Evolutionary conservation across 2,329 filamentous ascomycete genomes (phyloP), one percentile per base, ranked within the genome.

Genomic region (Fusarium sp.): DNA sequence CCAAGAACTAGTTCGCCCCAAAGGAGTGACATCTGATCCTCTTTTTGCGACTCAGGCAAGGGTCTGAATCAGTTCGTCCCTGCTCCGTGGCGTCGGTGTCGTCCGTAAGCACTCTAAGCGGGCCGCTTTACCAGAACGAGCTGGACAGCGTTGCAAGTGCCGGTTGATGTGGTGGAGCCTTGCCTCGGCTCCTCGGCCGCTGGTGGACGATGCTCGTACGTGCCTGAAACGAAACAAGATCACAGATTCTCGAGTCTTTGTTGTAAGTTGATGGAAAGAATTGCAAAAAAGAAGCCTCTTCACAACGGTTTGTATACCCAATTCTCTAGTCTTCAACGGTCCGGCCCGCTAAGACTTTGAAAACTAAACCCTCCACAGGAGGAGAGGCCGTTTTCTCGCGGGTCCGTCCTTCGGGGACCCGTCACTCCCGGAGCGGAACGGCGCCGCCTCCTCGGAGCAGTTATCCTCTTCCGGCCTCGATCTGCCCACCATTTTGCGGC

Each of bases 361-460:
- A 40, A 47, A 67, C 72, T 68, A 50, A 63, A 31, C 69, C 25
- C 38, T 45, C 6, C 42, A 38, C 18, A 11, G 38, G 58, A 47
- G 31, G n/a, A 29, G 35, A 29, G 35, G 11, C 57, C 16, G 22
- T 61, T 38, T 29, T 29, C 16, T 18, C 40, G 20, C 25, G 29
- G 45, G 31, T 54, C 60, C 60, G 52, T 67, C 45, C 31, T 14
- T 42, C 29, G 25, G 31, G 27, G n/a, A 9, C 38, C 25, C 50
- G 50, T n/a, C 25, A 14, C 36, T 40, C 40, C 62, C 66, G 57
- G 60, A 14, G 68, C 54, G 72, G 71, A 74, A 67, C 56, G 63
- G 59, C 42, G 63, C 72, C 68, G 71, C 35, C 25, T 25, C 27
- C 38, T 45, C 72, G 72, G 69, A 67, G 72, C 13, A 63, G 20